Percentiles rank a stretch among this genome's conserved stretches.
These are phyloP conservation scores for Neurospora sp. DNA, from an alignment of 495 filamentous ascomycete species.

Conservation along the genomic window DNA sequence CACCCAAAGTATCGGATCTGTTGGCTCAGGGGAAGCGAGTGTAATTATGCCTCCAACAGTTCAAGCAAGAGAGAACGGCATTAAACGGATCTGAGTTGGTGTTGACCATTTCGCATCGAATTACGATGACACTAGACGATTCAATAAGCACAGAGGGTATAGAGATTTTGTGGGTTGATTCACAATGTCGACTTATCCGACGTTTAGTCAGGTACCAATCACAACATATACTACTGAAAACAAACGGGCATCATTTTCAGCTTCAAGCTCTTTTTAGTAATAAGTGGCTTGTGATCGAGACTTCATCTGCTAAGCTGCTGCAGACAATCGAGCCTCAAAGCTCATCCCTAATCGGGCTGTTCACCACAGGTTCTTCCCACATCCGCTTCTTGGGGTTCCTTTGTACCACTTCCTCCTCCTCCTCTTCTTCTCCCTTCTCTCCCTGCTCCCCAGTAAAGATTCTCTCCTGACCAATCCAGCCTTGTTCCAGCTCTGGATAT, in stretches of 20 bases:
- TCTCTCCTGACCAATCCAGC: background rate
- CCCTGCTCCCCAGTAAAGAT: background rate
- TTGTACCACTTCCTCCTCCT: slow-evolving; percentile 27
- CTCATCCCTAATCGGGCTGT: slow-evolving; percentile 40
- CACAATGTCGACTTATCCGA: background rate
- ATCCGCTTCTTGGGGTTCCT: slow-evolving; percentile 64
- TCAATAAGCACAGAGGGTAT: too few relatives aligned
- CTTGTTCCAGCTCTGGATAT: slow-evolving; percentile 9
- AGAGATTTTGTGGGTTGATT: background rate
- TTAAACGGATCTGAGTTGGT: too few relatives aligned
- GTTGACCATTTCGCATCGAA: background rate
- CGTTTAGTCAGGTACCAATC: background rate
- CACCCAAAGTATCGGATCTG: slow-evolving; percentile 71
- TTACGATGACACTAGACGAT: too few relatives aligned
- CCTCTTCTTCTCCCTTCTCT: background rate
- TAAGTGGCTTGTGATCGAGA: background rate
- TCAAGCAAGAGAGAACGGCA: background rate
- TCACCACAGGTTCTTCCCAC: slow-evolving; percentile 55
- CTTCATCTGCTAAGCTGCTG: background rate
- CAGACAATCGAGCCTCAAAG: slow-evolving; percentile 27
- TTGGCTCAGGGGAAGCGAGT: slow-evolving; percentile 44
- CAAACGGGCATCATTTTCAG: background rate
- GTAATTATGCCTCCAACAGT: slow-evolving; percentile 8
- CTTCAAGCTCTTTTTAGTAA: background rate
- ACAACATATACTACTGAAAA: background rate